Evolutionary conservation across 495 filamentous ascomycete species (phyloP).

Genomic region (Extremus antarcticus): DNA sequence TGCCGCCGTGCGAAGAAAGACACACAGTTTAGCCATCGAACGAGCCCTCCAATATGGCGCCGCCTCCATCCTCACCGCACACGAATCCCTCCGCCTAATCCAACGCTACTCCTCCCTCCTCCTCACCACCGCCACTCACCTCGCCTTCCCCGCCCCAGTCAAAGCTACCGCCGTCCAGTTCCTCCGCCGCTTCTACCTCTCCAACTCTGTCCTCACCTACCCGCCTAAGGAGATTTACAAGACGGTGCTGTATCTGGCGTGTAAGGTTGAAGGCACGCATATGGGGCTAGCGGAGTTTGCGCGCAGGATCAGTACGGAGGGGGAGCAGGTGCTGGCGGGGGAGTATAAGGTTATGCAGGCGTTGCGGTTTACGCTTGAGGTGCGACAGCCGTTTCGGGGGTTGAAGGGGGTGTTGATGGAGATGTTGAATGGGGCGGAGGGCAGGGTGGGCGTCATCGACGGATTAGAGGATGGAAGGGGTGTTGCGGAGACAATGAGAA

Average conservation of each 20-base stretch:
- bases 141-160: slow-evolving; percentile 69
- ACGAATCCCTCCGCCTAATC: slow-evolving; percentile 75
- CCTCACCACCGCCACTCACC: slow-evolving; percentile 62
- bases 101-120: slow-evolving; percentile 66
- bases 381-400: slow-evolving; percentile 81
- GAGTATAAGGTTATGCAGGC: slow-evolving; percentile 89
- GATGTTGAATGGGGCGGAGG: slow-evolving; percentile 51
- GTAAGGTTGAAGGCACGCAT: slow-evolving; percentile 80
- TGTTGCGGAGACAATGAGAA: slow-evolving; percentile 29
- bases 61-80: slow-evolving; percentile 64
- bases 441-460: slow-evolving; percentile 35
- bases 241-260: slow-evolving; percentile 79
- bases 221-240: slow-evolving; percentile 76
- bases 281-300: slow-evolving; percentile 56
- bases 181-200: slow-evolving; percentile 86
- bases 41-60: slow-evolving; percentile 22
- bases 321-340: slow-evolving; percentile 72
- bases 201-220: slow-evolving; percentile 90
- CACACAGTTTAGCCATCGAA: slow-evolving; percentile 58
- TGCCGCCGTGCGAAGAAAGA: slow-evolving; percentile 54
- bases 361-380: slow-evolving; percentile 85
- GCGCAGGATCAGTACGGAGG: slow-evolving; percentile 49
- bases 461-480: slow-evolving; percentile 30
- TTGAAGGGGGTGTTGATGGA: slow-evolving; percentile 81
- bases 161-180: slow-evolving; percentile 85